Base-by-base conservation (phyloP, 2,329 filamentous ascomycete genomes). In the Clonostachys rosea region DNA sequence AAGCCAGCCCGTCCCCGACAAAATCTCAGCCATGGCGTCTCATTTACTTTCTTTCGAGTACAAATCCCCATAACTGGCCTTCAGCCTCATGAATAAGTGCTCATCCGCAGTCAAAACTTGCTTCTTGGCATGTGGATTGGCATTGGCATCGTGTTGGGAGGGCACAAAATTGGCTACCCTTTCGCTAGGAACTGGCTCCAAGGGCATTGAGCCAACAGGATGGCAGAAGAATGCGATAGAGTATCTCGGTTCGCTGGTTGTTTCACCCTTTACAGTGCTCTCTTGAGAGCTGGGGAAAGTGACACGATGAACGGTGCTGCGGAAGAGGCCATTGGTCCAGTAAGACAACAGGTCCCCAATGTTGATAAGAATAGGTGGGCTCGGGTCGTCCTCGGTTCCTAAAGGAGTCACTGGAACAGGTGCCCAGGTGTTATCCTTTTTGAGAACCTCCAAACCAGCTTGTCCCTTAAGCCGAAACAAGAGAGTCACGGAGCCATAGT, bases 271-370 rank as follows among this genome's bases (percentile, higher is more conserved):
- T 2, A 69, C 60, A 6, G 49, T 49, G 13, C 52, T 58, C 12
- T 11, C 30, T 9, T 50, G 48, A n/a, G 52, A 58, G 0, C 54
- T 49, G 0, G 74, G 68, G 54, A 96, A 94, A 0, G 92, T 83
- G 33, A 97, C 94, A 11, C 92, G 76, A 62, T 97, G 94, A 6
- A 96, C 82, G 1, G 92, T 96, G 56, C 86, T 91, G 56, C 90
- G 87, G 52, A 97, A 76, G 42, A 96, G 67, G 0, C 91, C 91
- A 53, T 87, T 86, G 1, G 94, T 97, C 92, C 92, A 97, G 64
- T 95, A 94, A 34, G 83, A 86, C 50, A 86, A 69, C 61, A 87
- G 59, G 62, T 85, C 71, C 66, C 86, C 68, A 68, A 91, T 79
- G 73, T 94, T 70, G 83, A 97, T 64, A 75, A 96, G 65, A 75